Percentiles rank a stretch among this genome's conserved stretches.
These are phyloP conservation scores for Globisporangium cederbergense DNA, from an alignment of 352 stramenopile species.

Conservation along the genomic window DNA sequence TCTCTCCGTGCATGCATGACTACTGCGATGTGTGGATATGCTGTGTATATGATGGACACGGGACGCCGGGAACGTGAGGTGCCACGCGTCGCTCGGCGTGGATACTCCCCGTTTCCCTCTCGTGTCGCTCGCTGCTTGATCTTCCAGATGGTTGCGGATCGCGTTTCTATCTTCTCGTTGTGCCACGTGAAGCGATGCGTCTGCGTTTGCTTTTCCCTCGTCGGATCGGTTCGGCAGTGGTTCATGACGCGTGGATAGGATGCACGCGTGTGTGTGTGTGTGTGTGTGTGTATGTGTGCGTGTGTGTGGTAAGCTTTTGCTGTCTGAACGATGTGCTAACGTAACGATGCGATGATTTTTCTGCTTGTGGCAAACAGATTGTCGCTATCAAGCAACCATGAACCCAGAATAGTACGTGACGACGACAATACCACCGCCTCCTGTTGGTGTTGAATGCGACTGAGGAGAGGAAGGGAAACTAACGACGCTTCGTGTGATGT, in stretches of 20 bases:
- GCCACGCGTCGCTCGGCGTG: not conserved
- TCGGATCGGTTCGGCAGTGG: not conserved
- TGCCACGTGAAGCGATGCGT: not conserved
- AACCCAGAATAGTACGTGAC: constrained; percentile 92
- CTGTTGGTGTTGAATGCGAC: not conserved
- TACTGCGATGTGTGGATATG: not conserved
- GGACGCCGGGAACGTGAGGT: not conserved
- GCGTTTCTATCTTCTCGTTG: not conserved
- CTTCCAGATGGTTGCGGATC: not conserved
- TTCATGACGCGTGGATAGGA: not conserved
- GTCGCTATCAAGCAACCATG: constrained; percentile 43
- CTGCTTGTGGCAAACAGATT: not conserved
- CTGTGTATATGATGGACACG: not conserved
- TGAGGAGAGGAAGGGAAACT: not conserved
- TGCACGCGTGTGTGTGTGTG: not conserved
- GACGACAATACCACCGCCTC: not conserved
- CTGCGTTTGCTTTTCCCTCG: not conserved
- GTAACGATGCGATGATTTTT: not conserved
- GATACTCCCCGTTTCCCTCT: constrained; percentile 1
- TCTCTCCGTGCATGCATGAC: not conserved
- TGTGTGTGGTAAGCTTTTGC: not conserved
- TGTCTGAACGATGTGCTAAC: not conserved
- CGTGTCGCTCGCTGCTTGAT: not conserved
- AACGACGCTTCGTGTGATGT: constrained; percentile 4
- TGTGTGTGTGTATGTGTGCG: not conserved